These are phyloP conservation scores for Fonsecaea erecta DNA, from an alignment of 2,329 filamentous ascomycete genomes.

Conservation along the genomic window DNA sequence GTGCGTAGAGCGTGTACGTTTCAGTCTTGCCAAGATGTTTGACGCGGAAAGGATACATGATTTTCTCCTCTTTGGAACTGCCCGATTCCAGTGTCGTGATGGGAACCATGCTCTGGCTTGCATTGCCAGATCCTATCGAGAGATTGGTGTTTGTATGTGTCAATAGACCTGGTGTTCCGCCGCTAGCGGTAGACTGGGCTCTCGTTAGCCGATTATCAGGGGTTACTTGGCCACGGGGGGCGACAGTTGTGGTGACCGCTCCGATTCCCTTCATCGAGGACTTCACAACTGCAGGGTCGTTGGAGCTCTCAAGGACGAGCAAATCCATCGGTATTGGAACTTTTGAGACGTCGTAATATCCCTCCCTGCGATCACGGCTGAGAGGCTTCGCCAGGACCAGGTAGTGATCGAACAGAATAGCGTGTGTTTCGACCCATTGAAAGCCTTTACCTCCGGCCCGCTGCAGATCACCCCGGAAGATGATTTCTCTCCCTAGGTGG, in stretches of 20 bases:
- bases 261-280: constrained; percentile 71
- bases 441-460: constrained; percentile 87
- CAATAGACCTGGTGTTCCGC: constrained; percentile 51
- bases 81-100: constrained; percentile 54
- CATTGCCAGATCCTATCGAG: constrained; percentile 63
- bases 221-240: constrained; percentile 48
- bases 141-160: constrained; percentile 71
- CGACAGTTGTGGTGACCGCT: constrained; percentile 63
- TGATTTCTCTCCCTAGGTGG: constrained; percentile 88
- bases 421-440: constrained; percentile 91
- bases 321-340: constrained; percentile 96
- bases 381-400: constrained; percentile 81
- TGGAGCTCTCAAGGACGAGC: constrained; percentile 86
- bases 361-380: constrained; percentile 70
- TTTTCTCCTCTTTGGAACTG: constrained; percentile 72
- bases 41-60: constrained; percentile 90
- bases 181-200: constrained; percentile 59
- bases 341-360: constrained; percentile 89
- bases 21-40: constrained; percentile 90
- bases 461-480: constrained; percentile 86
- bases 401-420: constrained; percentile 94
- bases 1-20: constrained; percentile 87
- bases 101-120: constrained; percentile 55
- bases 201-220: constrained; percentile 57
- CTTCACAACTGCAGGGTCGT: constrained; percentile 88